Evolutionary conservation across 2,329 filamentous ascomycete species (phyloP).

Genomic region (Scopulariopsis brevicaulis): DNA sequence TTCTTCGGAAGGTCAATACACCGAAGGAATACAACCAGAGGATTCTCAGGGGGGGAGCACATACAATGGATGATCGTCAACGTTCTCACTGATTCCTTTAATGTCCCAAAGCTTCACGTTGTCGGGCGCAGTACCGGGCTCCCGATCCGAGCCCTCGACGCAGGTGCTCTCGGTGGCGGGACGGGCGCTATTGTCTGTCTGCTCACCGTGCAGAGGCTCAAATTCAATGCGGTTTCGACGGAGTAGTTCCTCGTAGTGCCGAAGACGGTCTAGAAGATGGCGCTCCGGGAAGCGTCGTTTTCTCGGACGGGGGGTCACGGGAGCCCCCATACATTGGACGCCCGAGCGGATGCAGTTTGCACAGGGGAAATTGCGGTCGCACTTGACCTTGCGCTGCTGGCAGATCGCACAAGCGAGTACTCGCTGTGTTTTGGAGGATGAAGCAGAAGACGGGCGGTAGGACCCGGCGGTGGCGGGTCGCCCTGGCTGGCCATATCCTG

Average conservation of each 20-base stretch:
- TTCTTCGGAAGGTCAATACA: constrained; percentile 18
- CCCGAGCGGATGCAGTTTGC: constrained; percentile 18
- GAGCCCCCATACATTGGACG: constrained; percentile 29
- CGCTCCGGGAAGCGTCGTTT: constrained; percentile 40
- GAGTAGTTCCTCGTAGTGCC: constrained; percentile 44
- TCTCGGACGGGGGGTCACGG: constrained; percentile 21
- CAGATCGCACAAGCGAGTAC: constrained; percentile 44
- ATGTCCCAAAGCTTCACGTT: no score
- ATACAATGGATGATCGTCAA: background rate
- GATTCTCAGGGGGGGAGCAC: no score
- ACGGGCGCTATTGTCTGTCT: background rate
- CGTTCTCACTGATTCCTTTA: background rate
- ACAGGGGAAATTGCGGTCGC: constrained; percentile 48
- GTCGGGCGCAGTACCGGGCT: no score
- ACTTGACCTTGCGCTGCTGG: constrained; percentile 54
- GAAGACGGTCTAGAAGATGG: constrained; percentile 44
- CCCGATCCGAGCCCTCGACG: background rate
- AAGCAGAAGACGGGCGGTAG: no score
- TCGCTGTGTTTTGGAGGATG: constrained; percentile 12
- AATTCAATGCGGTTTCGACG: constrained; percentile 42
- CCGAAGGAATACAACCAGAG: no score
- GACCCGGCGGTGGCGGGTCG: no score
- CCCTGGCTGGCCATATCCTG: no score
- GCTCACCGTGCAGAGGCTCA: constrained; percentile 24
- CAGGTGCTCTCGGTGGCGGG: background rate